Conservation (phyloP, 1,284 basidiomycete species). For the Tilletia horrida region DNA sequence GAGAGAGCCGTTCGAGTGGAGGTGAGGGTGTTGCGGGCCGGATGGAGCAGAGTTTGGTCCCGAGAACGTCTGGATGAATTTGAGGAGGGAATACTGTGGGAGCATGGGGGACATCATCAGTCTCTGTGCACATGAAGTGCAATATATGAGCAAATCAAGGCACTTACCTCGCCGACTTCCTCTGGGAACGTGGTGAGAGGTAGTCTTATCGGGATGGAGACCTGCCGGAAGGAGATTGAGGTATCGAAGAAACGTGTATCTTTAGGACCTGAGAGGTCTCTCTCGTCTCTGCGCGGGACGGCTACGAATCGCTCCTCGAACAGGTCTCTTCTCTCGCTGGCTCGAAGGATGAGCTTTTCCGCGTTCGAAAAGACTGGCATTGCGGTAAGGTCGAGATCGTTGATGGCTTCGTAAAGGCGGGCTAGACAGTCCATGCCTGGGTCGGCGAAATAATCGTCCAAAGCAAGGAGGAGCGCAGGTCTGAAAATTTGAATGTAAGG, state of each 20-base stretch:
- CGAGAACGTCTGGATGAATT: constrained; percentile 83
- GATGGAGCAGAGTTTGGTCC: constrained; percentile 60
- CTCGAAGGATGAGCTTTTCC: constrained; percentile 84
- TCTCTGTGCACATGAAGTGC: constrained; percentile 9
- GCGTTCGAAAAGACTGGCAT: constrained; percentile 73
- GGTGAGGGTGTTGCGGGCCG: constrained; percentile 80
- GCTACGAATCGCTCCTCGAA: constrained; percentile 68
- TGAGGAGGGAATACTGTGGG: constrained; percentile 76
- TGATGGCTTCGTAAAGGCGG: constrained; percentile 85
- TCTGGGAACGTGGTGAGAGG: constrained; percentile 60
- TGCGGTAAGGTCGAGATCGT: constrained; percentile 78
- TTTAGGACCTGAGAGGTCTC: constrained; percentile 44
- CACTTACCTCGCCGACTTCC: constrained; percentile 87
- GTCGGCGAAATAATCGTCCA: constrained; percentile 88
- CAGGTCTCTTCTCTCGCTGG: constrained; percentile 83
- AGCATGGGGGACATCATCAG: neutral
- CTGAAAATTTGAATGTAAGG: constrained; percentile 98
- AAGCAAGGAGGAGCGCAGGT: constrained; percentile 86
- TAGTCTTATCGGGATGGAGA: constrained; percentile 36
- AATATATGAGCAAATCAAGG: neutral
- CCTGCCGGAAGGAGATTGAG: constrained; percentile 65
- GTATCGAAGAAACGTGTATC: constrained; percentile 94
- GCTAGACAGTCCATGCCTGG: constrained; percentile 83
- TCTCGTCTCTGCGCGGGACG: neutral
- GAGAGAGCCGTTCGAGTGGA: constrained; percentile 83